A percentile compares a stretch with the other conserved stretches of the same genome.
phyloP scores from a whole-genome alignment of 106 monocot species.

The Acorus calamus region DNA sequence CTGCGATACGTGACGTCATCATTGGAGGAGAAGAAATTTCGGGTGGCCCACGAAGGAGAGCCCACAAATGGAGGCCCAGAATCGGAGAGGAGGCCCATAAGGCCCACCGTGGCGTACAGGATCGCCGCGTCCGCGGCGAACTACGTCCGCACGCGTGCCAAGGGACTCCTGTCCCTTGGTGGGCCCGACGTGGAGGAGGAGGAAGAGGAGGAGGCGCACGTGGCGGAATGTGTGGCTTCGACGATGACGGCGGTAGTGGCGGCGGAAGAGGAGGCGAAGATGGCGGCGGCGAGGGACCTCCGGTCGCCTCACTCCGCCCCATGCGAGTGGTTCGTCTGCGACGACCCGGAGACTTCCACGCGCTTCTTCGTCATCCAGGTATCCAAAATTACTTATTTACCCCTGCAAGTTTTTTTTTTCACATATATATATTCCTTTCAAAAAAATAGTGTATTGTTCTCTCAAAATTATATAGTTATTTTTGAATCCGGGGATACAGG shows the following conservation, averaged over 20 bases:
- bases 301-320: conserved; percentile 65
- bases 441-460: too few species aligned
- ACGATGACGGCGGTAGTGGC: conserved; percentile 86
- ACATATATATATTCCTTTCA: too few species aligned
- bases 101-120: conserved; percentile 46
- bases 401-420: neutral
- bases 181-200: neutral
- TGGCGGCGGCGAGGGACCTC: conserved; percentile 64
- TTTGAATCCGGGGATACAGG: neutral
- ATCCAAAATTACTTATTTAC: neutral
- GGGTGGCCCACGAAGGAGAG: neutral
- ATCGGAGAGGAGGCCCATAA: neutral
- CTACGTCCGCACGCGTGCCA: conserved; percentile 51
- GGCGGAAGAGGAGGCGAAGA: conserved; percentile 60
- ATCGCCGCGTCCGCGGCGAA: conserved; percentile 80
- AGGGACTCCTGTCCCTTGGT: conserved; percentile 30
- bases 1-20: conserved; percentile 60
- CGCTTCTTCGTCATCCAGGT: conserved; percentile 87
- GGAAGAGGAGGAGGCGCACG: conserved; percentile 48
- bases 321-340: conserved; percentile 93
- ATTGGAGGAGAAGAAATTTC: conserved; percentile 36
- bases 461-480: too few species aligned
- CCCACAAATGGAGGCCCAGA: neutral
- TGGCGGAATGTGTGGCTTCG: conserved; percentile 23
- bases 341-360: conserved; percentile 46